Base-by-base conservation (phyloP, 257 asterid species). In the Lithospermum erythrorhizon region DNA sequence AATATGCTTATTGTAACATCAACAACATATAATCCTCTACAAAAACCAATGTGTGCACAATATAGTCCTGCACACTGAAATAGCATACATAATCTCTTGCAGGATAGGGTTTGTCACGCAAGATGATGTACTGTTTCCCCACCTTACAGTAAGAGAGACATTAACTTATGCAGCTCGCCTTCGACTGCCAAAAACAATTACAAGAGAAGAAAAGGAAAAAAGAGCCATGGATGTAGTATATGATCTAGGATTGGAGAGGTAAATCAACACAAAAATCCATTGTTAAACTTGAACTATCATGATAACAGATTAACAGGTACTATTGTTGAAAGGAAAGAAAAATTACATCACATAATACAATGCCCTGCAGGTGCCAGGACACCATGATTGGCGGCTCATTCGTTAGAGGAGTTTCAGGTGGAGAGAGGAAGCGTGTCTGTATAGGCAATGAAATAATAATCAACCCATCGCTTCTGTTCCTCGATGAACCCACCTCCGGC, bases 41-140 rank as follows among this genome's bases (percentile, higher is more conserved):
- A 1, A 11, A 11, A 41, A 41, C 17, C 49, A 14, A 41, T 13
- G 13, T 41, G 3, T 41, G 49, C 49, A 41, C 2, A 13, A n/a
- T n/a, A n/a, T n/a, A n/a, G 32, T 1, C 32, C 6, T 41, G 49
- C 13, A 41, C 61, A 24, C 16, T 22, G 59, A 37, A 65, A 64
- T 75, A 27, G 61, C 72, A 18, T 22, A n/a, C n/a, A 61, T 57
- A 23, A 27, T 15, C 5, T 45, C 45, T 71, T n/a, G 72, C 95
- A 91, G 97, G 91, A 85, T 87, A 49, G 99, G 99, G 67, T 93
- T 89, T 24, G 99, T 93, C 79, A 89, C 95, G 18, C 99, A 93
- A 78, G 99, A 93, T 37, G 99, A 93, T 20, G 85, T 93, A 64
- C 83, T 93, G 9, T 89, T 89, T 65, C 99, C 99, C 56, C 97